These are phyloP conservation scores for Geotrichum fermentans DNA, from an alignment of 1,139 yeast genomes.

Conservation along the genomic window DNA sequence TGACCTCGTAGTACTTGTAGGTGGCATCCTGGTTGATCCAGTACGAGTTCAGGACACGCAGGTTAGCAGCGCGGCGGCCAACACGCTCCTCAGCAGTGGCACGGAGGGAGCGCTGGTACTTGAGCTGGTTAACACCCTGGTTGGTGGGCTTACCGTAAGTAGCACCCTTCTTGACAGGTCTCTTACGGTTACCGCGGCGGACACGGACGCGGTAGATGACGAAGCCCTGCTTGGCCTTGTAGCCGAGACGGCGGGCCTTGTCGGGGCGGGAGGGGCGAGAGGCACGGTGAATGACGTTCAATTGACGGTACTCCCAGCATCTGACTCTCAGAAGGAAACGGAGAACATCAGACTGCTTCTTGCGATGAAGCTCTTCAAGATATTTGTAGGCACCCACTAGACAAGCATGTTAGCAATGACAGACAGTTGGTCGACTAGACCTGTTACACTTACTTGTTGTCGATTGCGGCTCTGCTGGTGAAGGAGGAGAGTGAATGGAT, in stretches of 20 bases:
- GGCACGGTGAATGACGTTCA: constrained; percentile 98
- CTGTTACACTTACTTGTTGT: constrained; percentile 17
- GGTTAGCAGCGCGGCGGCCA: constrained; percentile 97
- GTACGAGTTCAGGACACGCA: constrained; percentile 99
- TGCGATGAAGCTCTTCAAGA: constrained; percentile 98
- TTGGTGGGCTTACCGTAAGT: constrained; percentile 99
- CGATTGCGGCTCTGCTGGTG: constrained; percentile 19
- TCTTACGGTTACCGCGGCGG: constrained; percentile 99
- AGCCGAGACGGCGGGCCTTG: constrained; percentile 99
- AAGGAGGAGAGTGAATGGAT: constrained; percentile 12
- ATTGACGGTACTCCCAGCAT: constrained; percentile 99
- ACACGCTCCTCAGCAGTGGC: constrained; percentile 99
- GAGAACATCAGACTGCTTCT: constrained; percentile 99
- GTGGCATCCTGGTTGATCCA: constrained; percentile 99
- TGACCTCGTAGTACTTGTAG: constrained; percentile 98
- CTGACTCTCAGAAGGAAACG: constrained; percentile 99
- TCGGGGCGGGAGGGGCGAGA: constrained; percentile 99
- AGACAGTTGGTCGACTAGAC: background rate
- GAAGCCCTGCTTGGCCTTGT: constrained; percentile 99
- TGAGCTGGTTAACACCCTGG: constrained; percentile 99
- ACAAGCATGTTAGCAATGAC: background rate
- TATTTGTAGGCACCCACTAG: constrained; percentile 99
- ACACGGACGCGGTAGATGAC: constrained; percentile 98
- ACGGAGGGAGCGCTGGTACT: constrained; percentile 97
- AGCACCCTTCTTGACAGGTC: constrained; percentile 99